Base-by-base conservation (phyloP, 2,329 filamentous ascomycete genomes). In the Sarocladium kiliense region DNA sequence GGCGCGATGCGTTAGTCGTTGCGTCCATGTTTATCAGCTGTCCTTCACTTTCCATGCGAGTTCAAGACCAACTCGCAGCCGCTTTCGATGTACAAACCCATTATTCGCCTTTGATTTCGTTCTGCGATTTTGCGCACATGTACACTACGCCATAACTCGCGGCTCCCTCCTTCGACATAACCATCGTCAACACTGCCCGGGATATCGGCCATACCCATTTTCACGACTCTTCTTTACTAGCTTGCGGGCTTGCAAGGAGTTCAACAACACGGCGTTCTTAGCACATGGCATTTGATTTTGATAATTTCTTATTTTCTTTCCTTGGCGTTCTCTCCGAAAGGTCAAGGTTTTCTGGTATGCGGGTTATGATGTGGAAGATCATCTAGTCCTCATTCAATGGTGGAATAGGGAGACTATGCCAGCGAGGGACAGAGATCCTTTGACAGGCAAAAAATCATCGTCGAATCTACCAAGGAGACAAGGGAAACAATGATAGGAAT, bases 1-100 rank as follows among this genome's bases (percentile, higher is more conserved):
- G 57, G 58, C 53, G 44, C 58, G 14, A 55, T 57, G 50, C 50
- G 36, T 16, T 53, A 23, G 27, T 36, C 34, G 14, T 9, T 23
- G 5, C 23, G 10, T 12, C 27, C 23, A 16, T 19, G 18, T 10
- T 6, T 21, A 14, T 19, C 12, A 4, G 6, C 19, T 19, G 23
- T 26, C 21, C 27, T 27, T 41, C 14, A 10, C 50, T 23, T 53
- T 49, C 44, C 36, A 44, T 23, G 14, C 37, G 44, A 49, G 44
- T 16, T n/a, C 21, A 27, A 12, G 25, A 27, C 44, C 44, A 23
- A 23, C 39, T 21, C 39, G 19, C 18, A 14, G 36, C n/a, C 36
- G n/a, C n/a, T n/a, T 39, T 19, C 12, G 5, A 5, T n/a, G 36
- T n/a, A 19, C n/a, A n/a, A 6, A 39, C 16, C 12, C n/a, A 7